Percentiles rank a stretch among this genome's conserved stretches.
Evolutionary conservation across 306 rosid genomes (phyloP).

Genomic region (Cicer cuneatum): DNA sequence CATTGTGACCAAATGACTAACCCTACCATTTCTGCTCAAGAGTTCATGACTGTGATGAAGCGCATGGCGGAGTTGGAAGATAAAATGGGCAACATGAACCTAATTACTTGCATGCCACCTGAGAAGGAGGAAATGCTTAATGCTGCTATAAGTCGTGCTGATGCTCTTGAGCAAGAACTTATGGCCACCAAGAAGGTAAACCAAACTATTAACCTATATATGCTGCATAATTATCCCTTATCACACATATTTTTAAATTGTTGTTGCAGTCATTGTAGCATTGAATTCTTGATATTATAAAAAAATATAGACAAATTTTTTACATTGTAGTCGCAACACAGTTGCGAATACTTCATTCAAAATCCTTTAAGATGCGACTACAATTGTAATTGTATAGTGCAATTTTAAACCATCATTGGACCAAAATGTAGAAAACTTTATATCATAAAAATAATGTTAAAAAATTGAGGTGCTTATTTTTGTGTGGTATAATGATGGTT

Average conservation of each 20-base stretch:
- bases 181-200: slow-evolving; percentile 73
- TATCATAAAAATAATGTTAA: not conserved
- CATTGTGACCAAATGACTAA: slow-evolving; percentile 46
- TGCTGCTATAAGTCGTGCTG: slow-evolving; percentile 61
- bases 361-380: not conserved
- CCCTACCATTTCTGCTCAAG: slow-evolving; percentile 54
- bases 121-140: slow-evolving; percentile 78
- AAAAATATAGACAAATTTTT: not conserved
- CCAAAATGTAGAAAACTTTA: too few relatives aligned
- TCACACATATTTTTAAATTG: not conserved
- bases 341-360: not conserved
- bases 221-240: not conserved
- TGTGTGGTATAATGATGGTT: not conserved
- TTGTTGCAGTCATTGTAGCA: not conserved
- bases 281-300: not conserved
- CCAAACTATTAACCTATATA: not conserved
- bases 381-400: not conserved
- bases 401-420: not conserved
- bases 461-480: not conserved
- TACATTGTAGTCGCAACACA: not conserved
- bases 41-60: slow-evolving; percentile 71
- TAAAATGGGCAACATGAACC: slow-evolving; percentile 59
- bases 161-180: slow-evolving; percentile 75
- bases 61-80: slow-evolving; percentile 95
- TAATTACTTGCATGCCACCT: slow-evolving; percentile 59